These are phyloP conservation scores for Chaetomidium leptoderma DNA, from an alignment of 495 filamentous ascomycete species.

Conservation along the genomic window DNA sequence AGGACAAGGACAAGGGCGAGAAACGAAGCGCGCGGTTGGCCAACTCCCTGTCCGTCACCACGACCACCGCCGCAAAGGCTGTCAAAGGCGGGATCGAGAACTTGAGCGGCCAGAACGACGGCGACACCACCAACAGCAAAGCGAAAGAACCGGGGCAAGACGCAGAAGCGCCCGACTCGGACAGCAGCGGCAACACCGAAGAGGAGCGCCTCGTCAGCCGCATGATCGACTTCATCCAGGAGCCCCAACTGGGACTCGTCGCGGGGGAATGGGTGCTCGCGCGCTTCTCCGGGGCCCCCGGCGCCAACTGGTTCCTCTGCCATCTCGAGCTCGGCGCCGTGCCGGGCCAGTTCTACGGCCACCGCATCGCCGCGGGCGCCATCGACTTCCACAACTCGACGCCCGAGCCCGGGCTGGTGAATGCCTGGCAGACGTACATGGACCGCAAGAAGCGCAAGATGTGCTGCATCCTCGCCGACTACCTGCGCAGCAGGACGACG, in stretches of 20 bases:
- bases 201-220: slow-evolving; percentile 34
- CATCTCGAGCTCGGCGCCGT: slow-evolving; percentile 39
- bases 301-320: slow-evolving; percentile 48
- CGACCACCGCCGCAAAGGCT: neutral
- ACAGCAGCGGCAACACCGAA: slow-evolving; percentile 16
- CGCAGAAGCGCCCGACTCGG: no score
- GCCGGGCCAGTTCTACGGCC: slow-evolving; percentile 36
- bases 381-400: slow-evolving; percentile 37
- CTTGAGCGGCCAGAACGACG: neutral
- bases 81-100: neutral
- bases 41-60: slow-evolving; percentile 2
- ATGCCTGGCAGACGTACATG: slow-evolving; percentile 42
- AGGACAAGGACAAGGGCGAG: slow-evolving; percentile 20
- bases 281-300: slow-evolving; percentile 39
- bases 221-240: slow-evolving; percentile 44
- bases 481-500: slow-evolving; percentile 17
- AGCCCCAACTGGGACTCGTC: slow-evolving; percentile 34
- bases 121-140: neutral
- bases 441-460: slow-evolving; percentile 38
- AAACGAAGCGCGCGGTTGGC: slow-evolving; percentile 9
- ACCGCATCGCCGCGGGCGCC: slow-evolving; percentile 36
- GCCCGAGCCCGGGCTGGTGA: slow-evolving; percentile 35
- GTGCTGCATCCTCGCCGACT: slow-evolving; percentile 32
- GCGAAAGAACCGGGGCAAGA: no score
- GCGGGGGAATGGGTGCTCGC: slow-evolving; percentile 50